These are phyloP conservation scores for Aciculoconidium aculeatum DNA, from an alignment of 805 yeast species.

Conservation along the genomic window DNA sequence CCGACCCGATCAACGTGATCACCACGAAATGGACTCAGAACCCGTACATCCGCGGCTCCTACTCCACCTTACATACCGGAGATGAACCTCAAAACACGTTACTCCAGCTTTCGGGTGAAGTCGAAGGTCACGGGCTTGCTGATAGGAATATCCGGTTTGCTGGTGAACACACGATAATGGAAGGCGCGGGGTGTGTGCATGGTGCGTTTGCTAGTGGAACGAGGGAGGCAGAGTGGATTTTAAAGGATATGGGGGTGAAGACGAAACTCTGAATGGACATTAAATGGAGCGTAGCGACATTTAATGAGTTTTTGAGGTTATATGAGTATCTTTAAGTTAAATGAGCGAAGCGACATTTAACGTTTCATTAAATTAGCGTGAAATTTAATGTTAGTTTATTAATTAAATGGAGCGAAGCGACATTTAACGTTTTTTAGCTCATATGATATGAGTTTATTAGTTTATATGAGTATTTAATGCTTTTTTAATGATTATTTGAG, in stretches of 20 bases:
- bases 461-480: too few species aligned
- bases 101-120: conserved; percentile 48
- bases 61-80: conserved; percentile 62
- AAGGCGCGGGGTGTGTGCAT: conserved; percentile 89
- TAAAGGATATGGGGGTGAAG: conserved; percentile 6
- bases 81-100: conserved; percentile 65
- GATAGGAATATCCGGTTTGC: conserved; percentile 66
- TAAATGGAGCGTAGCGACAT: too few species aligned
- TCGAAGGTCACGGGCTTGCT: conserved; percentile 35
- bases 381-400: too few species aligned
- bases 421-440: too few species aligned
- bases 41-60: conserved; percentile 76
- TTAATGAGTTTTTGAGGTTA: too few species aligned
- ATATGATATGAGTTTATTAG: too few species aligned
- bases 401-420: too few species aligned
- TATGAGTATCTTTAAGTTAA: too few species aligned
- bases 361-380: too few species aligned
- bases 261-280: neutral
- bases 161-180: conserved; percentile 82
- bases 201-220: conserved; percentile 81
- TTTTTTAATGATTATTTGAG: too few species aligned
- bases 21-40: conserved; percentile 74
- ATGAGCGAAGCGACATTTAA: too few species aligned
- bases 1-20: conserved; percentile 31
- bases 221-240: conserved; percentile 45